phyloP scores from a whole-genome alignment of 257 asterid genomes.

The Solanum pennellii region DNA sequence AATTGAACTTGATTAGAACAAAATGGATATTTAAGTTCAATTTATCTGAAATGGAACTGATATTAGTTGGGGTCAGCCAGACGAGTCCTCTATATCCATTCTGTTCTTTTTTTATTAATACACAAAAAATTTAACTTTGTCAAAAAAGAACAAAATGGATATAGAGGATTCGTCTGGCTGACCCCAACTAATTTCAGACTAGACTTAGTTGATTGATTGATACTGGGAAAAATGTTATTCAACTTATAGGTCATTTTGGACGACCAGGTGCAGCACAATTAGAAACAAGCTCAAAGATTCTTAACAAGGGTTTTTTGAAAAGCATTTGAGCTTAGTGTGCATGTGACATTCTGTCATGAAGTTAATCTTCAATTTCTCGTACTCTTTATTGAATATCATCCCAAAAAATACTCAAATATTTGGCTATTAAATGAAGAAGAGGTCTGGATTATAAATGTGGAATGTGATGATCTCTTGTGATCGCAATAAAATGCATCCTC shows the following conservation, averaged over 20 bases:
- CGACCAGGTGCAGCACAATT: neutral
- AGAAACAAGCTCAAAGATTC: neutral
- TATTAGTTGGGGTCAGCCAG: too few relatives aligned
- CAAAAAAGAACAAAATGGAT: neutral
- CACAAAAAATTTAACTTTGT: too few relatives aligned
- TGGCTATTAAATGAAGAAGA: neutral
- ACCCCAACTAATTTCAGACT: neutral
- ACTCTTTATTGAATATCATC: neutral
- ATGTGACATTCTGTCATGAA: neutral
- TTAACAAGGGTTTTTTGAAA: neutral
- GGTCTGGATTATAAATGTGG: neutral
- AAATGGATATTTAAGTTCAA: neutral
- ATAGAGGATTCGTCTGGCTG: neutral
- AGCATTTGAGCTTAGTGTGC: neutral
- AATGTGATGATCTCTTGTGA: neutral
- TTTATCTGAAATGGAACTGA: too few relatives aligned
- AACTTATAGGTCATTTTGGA: neutral
- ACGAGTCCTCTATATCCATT: too few relatives aligned
- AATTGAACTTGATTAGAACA: neutral
- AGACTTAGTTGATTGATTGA: neutral
- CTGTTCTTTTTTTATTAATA: too few relatives aligned
- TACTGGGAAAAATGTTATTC: neutral
- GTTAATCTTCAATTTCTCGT: neutral
- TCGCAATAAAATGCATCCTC: neutral
- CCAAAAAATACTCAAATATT: neutral